Conservation (phyloP, 2,329 filamentous ascomycete species). For the Aurifilum marmelostoma region DNA sequence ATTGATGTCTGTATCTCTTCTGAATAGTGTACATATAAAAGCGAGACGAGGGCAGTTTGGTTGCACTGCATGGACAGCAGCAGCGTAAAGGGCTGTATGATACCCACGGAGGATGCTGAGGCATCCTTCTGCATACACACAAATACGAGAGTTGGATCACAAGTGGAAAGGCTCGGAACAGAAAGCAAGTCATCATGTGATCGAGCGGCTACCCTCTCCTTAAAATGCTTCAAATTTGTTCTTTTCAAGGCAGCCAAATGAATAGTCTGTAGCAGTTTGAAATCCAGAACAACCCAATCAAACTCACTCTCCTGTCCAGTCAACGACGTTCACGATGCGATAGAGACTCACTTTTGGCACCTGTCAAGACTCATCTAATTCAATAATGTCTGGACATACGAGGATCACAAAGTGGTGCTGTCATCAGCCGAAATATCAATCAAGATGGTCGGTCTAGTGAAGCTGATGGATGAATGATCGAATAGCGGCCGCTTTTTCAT, state of each 20-base stretch:
- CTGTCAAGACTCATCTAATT: too few species aligned
- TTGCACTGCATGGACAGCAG: background rate
- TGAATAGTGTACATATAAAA: conserved; percentile 2
- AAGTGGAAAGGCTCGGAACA: background rate
- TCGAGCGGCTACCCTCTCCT: background rate
- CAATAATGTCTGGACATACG: background rate
- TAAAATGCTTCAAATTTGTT: too few species aligned
- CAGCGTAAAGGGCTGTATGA: conserved; percentile 1
- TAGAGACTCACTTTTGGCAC: background rate
- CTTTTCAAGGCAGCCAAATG: background rate
- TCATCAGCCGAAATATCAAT: background rate
- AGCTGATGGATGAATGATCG: background rate
- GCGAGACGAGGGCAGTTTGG: background rate
- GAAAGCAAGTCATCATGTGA: background rate
- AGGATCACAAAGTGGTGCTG: background rate
- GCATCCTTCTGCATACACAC: background rate
- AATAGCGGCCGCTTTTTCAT: too few species aligned
- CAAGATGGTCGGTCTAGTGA: background rate
- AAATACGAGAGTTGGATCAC: background rate
- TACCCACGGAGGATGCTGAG: conserved; percentile 15
- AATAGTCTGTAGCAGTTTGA: background rate
- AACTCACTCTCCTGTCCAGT: background rate
- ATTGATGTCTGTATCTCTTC: background rate
- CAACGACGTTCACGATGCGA: background rate
- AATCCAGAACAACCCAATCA: background rate